These are phyloP conservation scores for Erysimum cheiranthoides DNA, from an alignment of 345 rosid species.

Conservation along the genomic window DNA sequence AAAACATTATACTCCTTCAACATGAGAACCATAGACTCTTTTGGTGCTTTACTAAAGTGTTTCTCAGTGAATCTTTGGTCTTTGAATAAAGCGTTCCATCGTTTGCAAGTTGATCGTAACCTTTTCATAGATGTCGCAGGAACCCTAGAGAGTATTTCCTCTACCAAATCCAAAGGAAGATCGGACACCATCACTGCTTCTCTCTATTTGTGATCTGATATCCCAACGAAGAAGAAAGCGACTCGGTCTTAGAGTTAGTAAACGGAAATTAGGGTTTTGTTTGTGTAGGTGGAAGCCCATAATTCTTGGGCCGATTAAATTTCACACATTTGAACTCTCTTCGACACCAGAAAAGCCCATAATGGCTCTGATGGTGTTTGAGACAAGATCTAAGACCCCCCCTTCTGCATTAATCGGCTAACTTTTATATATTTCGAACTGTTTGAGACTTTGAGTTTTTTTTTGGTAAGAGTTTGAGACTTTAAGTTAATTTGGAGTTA, in stretches of 20 bases:
- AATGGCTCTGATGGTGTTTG: too few species aligned
- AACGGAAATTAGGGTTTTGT: background rate
- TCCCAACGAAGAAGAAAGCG: background rate
- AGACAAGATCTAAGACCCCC: too few species aligned
- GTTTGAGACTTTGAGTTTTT: too few species aligned
- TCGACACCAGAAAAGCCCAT: too few species aligned
- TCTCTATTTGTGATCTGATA: background rate
- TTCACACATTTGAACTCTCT: too few species aligned
- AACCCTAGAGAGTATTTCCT: constrained; percentile 14
- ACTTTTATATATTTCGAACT: too few species aligned
- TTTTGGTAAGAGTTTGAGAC: too few species aligned
- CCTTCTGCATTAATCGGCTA: too few species aligned
- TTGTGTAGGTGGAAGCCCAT: too few species aligned
- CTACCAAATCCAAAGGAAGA: background rate
- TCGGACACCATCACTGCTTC: background rate
- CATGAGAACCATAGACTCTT: background rate
- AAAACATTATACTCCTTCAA: background rate
- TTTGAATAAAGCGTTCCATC: constrained; percentile 7
- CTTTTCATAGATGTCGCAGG: background rate
- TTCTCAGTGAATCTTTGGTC: background rate
- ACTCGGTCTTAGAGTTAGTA: background rate
- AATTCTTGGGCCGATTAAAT: too few species aligned
- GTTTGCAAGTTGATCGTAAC: constrained; percentile 11
- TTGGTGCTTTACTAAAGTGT: constrained; percentile 7
- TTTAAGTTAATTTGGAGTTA: too few species aligned